Percentiles rank a stretch among this genome's conserved stretches.
Evolutionary conservation across 495 filamentous ascomycete species (phyloP).

Genomic region (Hyphodiscus hymeniophilus): DNA sequence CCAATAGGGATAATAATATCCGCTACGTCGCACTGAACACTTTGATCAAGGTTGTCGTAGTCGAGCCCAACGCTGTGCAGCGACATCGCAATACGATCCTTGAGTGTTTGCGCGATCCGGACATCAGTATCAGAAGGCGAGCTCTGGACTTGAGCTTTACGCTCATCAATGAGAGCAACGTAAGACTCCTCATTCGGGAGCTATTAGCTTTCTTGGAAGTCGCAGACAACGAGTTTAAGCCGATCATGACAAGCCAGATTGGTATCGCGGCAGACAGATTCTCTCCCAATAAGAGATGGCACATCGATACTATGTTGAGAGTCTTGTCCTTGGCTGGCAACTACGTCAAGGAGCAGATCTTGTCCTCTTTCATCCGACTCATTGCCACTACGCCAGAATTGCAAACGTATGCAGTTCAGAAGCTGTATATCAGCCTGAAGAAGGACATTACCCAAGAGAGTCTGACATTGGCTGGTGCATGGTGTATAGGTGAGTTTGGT

Average conservation of each 20-base stretch:
- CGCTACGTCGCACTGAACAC: slow-evolving; percentile 97
- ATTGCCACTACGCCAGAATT: slow-evolving; percentile 91
- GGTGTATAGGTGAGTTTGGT: slow-evolving; percentile 97
- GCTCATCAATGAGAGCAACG: slow-evolving; percentile 92
- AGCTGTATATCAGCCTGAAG: slow-evolving; percentile 81
- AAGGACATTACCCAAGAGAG: slow-evolving; percentile 97
- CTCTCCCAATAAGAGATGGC: slow-evolving; percentile 95
- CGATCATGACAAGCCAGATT: slow-evolving; percentile 93
- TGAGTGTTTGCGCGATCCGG: slow-evolving; percentile 93
- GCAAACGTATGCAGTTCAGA: slow-evolving; percentile 93
- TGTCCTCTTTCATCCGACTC: slow-evolving; percentile 92
- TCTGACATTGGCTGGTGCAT: slow-evolving; percentile 86
- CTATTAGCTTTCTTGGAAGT: slow-evolving; percentile 91
- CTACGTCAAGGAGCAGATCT: slow-evolving; percentile 94
- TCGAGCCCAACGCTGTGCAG: slow-evolving; percentile 96
- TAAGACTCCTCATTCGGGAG: slow-evolving; percentile 86
- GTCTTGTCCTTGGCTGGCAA: slow-evolving; percentile 90
- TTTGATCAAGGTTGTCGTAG: slow-evolving; percentile 93
- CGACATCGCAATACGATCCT: slow-evolving; percentile 95
- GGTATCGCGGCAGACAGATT: slow-evolving; percentile 94
- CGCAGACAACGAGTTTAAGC: slow-evolving; percentile 97
- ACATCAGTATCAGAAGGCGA: slow-evolving; percentile 92
- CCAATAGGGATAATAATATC: slow-evolving; percentile 98
- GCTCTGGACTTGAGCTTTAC: slow-evolving; percentile 97
- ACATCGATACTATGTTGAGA: slow-evolving; percentile 94